Conservation (phyloP, 176 grass and related monocot species). For the Canna indica region DNA sequence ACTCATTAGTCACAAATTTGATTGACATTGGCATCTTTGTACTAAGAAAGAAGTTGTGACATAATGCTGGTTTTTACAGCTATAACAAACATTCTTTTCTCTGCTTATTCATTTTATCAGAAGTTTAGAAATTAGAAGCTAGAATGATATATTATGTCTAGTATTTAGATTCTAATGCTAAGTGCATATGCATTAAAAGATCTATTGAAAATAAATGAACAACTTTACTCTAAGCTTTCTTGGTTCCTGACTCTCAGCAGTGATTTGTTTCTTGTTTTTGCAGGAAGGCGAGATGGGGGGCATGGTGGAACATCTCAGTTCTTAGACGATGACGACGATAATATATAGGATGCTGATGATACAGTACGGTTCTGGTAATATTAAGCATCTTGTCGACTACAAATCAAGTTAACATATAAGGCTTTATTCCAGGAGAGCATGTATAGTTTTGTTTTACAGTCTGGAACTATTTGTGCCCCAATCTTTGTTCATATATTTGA, state of each 20-base stretch:
- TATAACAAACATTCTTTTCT: not conserved
- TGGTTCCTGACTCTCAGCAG: not conserved
- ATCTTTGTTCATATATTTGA: too few species aligned
- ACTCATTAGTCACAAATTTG: too few species aligned
- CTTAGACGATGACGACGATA: not conserved
- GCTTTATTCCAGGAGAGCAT: not conserved
- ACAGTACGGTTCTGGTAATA: not conserved
- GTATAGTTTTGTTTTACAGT: not conserved
- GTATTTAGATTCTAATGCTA: too few species aligned
- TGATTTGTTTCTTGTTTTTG: not conserved
- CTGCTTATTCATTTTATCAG: not conserved
- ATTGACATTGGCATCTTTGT: too few species aligned
- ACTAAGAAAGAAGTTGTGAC: not conserved
- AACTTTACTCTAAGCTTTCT: not conserved
- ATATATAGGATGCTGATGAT: not conserved
- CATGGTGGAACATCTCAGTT: constrained; percentile 2
- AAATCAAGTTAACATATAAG: not conserved
- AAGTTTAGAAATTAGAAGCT: too few species aligned
- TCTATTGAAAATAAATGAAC: too few species aligned
- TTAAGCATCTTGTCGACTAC: not conserved
- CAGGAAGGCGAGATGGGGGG: not conserved
- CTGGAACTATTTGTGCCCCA: too few species aligned
- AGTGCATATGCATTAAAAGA: too few species aligned
- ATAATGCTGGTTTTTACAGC: not conserved
- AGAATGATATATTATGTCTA: too few species aligned